Base-by-base conservation (phyloP, 441 rosid genomes). In the Viola pubescens region DNA sequence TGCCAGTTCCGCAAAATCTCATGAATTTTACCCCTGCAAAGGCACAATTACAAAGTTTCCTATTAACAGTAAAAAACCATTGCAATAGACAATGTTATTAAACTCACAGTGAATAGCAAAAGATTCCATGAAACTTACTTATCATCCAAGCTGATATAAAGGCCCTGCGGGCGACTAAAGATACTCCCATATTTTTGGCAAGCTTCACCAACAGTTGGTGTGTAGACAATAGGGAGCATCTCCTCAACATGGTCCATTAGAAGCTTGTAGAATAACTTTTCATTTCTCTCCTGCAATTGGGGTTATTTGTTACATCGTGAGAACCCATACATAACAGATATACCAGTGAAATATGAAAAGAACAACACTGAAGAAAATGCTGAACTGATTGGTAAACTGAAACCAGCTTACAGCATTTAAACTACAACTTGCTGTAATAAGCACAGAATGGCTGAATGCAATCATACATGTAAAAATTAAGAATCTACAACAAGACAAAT, bases 151-250 rank as follows among this genome's bases (percentile, higher is more conserved):
- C 94, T 89, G 74, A 89, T 82, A 69, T 78, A 89, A 60, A 89
- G 79, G 62, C 96, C 96, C 79, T 89, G 96, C 63, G 96, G 88
- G 8, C 94, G 77, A 62, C 82, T 75, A 78, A 86, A 89, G 69
- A 89, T 86, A 68, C 88, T 78, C 54, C 91, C 96, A 59, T 82
- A 86, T 70, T 81, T 86, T 65, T 83, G 94, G 66, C 94, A 88
- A 71, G 97, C 97, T 73, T 90, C 95, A 59, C 97, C 97, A 4
- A 88, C 96, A 7, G 94, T 88, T 60, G 96, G 97, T 70, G 96
- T 88, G 64, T 90, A 90, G 46, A 86, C 89, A 51, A 90, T 61
- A 4, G 96, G 97, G 42, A 88, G 94, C 70, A 90, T 73, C 77
- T 90, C 97, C 77, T 87, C 97, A 57, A 90, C 91, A 66, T 90